Conservation (phyloP, 2,329 filamentous ascomycete genomes). For the Pseudohalonectria lignicola region DNA sequence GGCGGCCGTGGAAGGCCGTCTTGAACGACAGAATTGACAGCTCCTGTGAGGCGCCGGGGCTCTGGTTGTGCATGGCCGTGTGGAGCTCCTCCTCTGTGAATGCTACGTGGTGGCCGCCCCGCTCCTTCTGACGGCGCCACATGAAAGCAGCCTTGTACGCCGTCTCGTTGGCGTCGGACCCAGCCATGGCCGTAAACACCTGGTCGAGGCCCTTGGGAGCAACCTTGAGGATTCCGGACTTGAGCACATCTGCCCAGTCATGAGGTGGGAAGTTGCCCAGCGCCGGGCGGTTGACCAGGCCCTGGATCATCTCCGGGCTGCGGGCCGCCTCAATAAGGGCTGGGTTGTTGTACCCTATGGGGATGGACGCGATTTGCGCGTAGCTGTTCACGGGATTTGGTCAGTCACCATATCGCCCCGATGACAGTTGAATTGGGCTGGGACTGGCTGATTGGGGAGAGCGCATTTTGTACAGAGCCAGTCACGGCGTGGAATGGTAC, state of each 20-base stretch:
- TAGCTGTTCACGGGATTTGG: slow-evolving; percentile 37
- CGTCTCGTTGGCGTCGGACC: slow-evolving; percentile 87
- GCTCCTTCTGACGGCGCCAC: slow-evolving; percentile 72
- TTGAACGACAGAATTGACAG: slow-evolving; percentile 85
- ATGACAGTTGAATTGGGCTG: too few relatives aligned
- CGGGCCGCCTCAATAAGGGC: slow-evolving; percentile 57
- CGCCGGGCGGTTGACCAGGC: slow-evolving; percentile 80
- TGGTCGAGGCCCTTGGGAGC: slow-evolving; percentile 77
- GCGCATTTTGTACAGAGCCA: too few relatives aligned
- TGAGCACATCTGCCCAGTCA: slow-evolving; percentile 72
- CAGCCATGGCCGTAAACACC: slow-evolving; percentile 82
- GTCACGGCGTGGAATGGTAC: neutral
- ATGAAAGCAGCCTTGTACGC: slow-evolving; percentile 96
- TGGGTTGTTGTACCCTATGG: slow-evolving; percentile 87
- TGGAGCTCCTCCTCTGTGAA: slow-evolving; percentile 69
- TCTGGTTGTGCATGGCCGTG: slow-evolving; percentile 68
- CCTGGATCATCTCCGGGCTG: slow-evolving; percentile 67
- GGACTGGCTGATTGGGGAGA: too few relatives aligned
- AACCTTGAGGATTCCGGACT: slow-evolving; percentile 69
- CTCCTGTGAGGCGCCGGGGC: slow-evolving; percentile 57
- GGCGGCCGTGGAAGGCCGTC: slow-evolving; percentile 72
- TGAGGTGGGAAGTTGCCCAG: slow-evolving; percentile 83
- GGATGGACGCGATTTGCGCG: slow-evolving; percentile 87
- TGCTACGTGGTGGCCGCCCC: slow-evolving; percentile 65
- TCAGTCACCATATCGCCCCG: too few relatives aligned